Base-by-base conservation (phyloP, 257 asterid genomes). In the Forsythia viridissima region DNA sequence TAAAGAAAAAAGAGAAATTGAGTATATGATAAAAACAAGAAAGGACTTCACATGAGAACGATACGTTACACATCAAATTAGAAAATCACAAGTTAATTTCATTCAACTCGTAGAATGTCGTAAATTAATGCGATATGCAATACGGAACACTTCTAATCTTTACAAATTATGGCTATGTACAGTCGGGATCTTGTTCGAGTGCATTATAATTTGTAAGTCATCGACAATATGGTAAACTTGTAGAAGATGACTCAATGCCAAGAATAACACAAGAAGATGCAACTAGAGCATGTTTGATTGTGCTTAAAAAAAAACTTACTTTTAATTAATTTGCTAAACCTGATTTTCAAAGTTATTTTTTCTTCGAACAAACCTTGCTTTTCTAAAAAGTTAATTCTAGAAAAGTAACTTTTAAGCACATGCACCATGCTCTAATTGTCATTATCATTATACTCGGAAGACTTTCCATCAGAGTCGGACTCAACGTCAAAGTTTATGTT, bases 391-490 rank as follows among this genome's bases (percentile, higher is more conserved):
- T 8, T 20, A 4, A 59, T 20, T 8, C 13, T 4, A n/a, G 1
- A 59, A 59, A 20, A 20, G 69, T 61, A 61, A 61, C 69, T 21
- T 13, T n/a, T 7, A 61, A 61, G 37, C 15, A 61, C 37, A 63
- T 0, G 38, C 70, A 63, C 3, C 70, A 8, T 24, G 40, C 38
- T 63, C 70, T 30, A 48, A 80, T 52, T 70, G 43, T 78, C 90
- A 75, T 80, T 77, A 5, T 86, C 80, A 2, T 76, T 61, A 12
- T 79, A 57, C 57, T 74, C 91, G 16, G 83, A 80, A 78, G 77
- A 24, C 37, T 83, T 84, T 55, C 80, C 89, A 76, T 88, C 89
- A 71, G 80, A 52, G 70, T 81, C 90, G 30, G 80, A 85, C 41
- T 80, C 83, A 11, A 82, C 72, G 13, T 79, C 81, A 51, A 84